Conservation (phyloP, 179 eudicot genomes). For the Sideroxylon spinosum region DNA sequence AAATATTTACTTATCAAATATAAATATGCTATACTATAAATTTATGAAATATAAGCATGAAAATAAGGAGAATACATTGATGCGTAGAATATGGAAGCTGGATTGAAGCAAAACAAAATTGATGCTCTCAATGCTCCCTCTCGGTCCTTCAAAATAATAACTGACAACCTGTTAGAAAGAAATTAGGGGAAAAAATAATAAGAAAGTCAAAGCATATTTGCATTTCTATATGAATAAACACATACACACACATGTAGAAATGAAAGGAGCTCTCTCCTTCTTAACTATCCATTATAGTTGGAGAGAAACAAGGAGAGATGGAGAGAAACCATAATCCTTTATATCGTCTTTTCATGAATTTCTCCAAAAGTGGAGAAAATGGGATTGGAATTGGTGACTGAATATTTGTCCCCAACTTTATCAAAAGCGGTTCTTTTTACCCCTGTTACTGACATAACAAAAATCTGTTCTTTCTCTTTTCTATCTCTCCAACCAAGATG, state of each 20-base stretch:
- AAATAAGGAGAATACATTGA: slow-evolving; percentile 52
- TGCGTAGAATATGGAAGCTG: slow-evolving; percentile 93
- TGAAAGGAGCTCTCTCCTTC: no score
- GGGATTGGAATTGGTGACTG: no score
- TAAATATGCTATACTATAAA: background rate
- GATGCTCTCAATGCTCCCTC: slow-evolving; percentile 68
- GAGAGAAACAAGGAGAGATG: no score
- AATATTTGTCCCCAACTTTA: no score
- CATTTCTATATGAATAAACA: background rate
- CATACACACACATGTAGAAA: background rate
- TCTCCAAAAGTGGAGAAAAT: no score
- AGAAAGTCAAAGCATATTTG: background rate
- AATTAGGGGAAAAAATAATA: background rate
- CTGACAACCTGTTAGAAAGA: slow-evolving; percentile 58
- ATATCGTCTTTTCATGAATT: no score
- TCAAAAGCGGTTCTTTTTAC: no score
- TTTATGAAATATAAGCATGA: background rate
- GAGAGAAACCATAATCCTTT: no score
- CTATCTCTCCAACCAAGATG: no score
- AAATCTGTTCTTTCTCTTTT: no score
- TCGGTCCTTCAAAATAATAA: slow-evolving; percentile 57
- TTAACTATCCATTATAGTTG: no score
- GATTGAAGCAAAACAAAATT: slow-evolving; percentile 85
- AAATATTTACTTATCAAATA: background rate
- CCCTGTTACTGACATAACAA: no score